phyloP scores from a whole-genome alignment of 2,329 filamentous ascomycete genomes.

The Claviceps sp. region DNA sequence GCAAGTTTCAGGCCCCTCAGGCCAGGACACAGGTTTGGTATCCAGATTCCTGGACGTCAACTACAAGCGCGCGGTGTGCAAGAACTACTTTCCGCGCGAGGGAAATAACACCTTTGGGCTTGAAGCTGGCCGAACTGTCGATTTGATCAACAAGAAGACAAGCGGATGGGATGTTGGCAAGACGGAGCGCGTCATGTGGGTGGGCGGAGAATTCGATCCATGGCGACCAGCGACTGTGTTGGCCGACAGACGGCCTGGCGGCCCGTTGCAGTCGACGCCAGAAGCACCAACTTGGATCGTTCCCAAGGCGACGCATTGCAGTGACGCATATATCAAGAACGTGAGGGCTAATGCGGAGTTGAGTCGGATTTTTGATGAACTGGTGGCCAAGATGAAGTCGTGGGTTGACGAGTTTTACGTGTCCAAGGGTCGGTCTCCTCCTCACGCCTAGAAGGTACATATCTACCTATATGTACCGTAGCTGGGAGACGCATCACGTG shows the following conservation, averaged over 20 bases:
- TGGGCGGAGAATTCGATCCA: conserved; percentile 46
- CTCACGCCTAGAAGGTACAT: background rate
- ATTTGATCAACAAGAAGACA: conserved; percentile 38
- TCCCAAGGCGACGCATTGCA: conserved; percentile 40
- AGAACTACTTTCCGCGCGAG: conserved; percentile 35
- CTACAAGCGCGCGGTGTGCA: conserved; percentile 44
- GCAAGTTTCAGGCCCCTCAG: conserved; percentile 16
- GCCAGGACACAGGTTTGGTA: background rate
- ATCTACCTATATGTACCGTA: too few species aligned
- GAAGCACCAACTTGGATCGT: conserved; percentile 39
- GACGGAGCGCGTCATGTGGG: conserved; percentile 41
- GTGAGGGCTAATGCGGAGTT: conserved; percentile 33
- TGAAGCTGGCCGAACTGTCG: conserved; percentile 15
- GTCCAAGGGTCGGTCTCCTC: background rate
- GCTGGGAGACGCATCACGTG: too few species aligned
- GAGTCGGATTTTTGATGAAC: conserved; percentile 4
- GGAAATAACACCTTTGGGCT: conserved; percentile 11
- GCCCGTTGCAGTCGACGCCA: conserved; percentile 32
- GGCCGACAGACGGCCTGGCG: conserved; percentile 38
- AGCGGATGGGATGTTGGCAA: conserved; percentile 40
- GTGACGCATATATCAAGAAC: conserved; percentile 35
- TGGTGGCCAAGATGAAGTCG: conserved; percentile 26
- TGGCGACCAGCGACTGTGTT: conserved; percentile 43
- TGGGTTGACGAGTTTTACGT: conserved; percentile 38
- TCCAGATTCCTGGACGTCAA: conserved; percentile 13